A percentile compares a stretch with the other conserved stretches of the same genome.
Evolutionary conservation across 2,329 filamentous ascomycete species (phyloP).

Genomic region (Neofusicoccum sp.): DNA sequence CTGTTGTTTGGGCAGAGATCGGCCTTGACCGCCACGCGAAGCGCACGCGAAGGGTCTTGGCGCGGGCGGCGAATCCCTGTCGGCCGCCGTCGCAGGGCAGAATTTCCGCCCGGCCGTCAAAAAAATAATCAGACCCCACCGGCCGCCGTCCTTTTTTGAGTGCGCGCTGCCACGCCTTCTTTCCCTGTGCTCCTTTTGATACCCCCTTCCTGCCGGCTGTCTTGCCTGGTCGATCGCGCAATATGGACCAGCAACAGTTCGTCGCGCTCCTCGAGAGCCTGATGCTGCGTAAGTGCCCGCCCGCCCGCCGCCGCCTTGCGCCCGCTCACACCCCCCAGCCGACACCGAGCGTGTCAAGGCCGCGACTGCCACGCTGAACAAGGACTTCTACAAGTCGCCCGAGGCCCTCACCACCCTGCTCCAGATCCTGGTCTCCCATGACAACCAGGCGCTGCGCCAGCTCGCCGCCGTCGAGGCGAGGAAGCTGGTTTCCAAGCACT

Average conservation of each 20-base stretch:
- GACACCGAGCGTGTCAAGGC: slow-evolving; percentile 75
- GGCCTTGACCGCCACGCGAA: not conserved
- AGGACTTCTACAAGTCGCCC: slow-evolving; percentile 86
- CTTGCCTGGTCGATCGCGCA: slow-evolving; percentile 1
- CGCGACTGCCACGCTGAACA: slow-evolving; percentile 85
- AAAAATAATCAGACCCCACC: slow-evolving; percentile 14
- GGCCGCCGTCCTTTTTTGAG: not conserved
- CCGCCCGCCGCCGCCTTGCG: slow-evolving; percentile 31
- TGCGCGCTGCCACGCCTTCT: not conserved
- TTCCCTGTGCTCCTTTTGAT: slow-evolving; percentile 15
- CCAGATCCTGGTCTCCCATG: slow-evolving; percentile 81
- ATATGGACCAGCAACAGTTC: slow-evolving; percentile 80
- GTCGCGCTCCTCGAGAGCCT: slow-evolving; percentile 83
- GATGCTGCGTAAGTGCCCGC: slow-evolving; percentile 69
- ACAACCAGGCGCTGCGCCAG: slow-evolving; percentile 69
- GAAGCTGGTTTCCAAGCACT: slow-evolving; percentile 81
- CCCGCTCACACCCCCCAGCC: slow-evolving; percentile 52
- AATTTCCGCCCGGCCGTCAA: slow-evolving; percentile 16
- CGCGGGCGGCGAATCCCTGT: not conserved
- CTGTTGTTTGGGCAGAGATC: slow-evolving; percentile 1
- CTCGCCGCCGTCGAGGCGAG: slow-evolving; percentile 87
- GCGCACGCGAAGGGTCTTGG: not conserved
- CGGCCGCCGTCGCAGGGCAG: not conserved
- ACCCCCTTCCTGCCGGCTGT: slow-evolving; percentile 13
- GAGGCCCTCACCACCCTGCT: slow-evolving; percentile 82